A percentile compares a stretch with the other conserved stretches of the same genome.
phyloP scores from a whole-genome alignment of 441 rosid genomes.

The Heliophila coronopifolia region DNA sequence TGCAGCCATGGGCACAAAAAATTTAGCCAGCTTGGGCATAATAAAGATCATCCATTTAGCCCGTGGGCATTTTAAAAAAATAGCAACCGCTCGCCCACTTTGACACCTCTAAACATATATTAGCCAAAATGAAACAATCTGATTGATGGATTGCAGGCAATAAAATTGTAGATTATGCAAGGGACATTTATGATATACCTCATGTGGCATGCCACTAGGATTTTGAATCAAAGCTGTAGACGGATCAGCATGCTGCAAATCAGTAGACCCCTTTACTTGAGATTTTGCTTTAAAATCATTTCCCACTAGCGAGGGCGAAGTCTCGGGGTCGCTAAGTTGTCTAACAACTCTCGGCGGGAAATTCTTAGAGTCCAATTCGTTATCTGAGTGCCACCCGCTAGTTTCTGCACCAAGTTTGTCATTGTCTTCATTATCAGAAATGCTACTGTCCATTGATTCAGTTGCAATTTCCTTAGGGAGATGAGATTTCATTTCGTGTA shows the following conservation, averaged over 20 bases:
- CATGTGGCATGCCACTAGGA: conserved; percentile 90
- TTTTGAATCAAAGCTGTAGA: conserved; percentile 36
- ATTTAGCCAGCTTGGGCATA: too few species aligned
- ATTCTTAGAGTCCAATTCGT: conserved; percentile 54
- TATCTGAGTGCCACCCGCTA: conserved; percentile 74
- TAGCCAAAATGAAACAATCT: conserved; percentile 8
- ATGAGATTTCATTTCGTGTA: conserved; percentile 44
- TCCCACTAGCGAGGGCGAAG: conserved; percentile 29
- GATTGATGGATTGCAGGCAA: background rate
- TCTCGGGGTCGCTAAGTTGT: conserved; percentile 37
- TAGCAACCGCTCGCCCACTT: too few species aligned
- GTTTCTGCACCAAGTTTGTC: conserved; percentile 44
- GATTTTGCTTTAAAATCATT: conserved; percentile 34
- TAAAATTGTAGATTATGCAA: conserved; percentile 9
- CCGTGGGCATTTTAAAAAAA: too few species aligned
- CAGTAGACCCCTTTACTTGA: conserved; percentile 32
- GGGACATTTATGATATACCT: conserved; percentile 41
- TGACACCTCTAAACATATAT: conserved; percentile 4
- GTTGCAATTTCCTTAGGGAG: conserved; percentile 41
- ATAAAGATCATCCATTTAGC: too few species aligned
- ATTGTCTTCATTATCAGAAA: conserved; percentile 62
- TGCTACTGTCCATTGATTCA: conserved; percentile 53
- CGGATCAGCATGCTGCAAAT: conserved; percentile 30
- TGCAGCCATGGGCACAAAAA: too few species aligned
- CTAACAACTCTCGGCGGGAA: conserved; percentile 47